These are phyloP conservation scores for Leccinum longicurvipes DNA, from an alignment of 768 basidiomycete genomes.

Conservation along the genomic window DNA sequence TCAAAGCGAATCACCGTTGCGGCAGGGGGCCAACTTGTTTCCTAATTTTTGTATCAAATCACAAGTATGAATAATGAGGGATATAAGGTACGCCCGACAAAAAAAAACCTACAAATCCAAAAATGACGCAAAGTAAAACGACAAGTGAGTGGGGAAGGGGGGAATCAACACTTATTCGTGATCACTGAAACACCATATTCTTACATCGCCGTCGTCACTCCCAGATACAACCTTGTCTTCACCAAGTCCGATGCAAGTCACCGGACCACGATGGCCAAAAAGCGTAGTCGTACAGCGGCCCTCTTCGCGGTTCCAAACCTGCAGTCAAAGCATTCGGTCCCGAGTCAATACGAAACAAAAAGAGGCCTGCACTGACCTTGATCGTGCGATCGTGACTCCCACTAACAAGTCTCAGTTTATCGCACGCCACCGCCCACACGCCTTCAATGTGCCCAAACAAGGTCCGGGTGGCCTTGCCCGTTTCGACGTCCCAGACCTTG, in stretches of 20 bases:
- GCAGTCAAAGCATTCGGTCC: neutral
- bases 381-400: slow-evolving; percentile 96
- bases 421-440: slow-evolving; percentile 93
- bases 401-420: slow-evolving; percentile 87
- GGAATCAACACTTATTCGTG: slow-evolving; percentile 8
- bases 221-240: slow-evolving; percentile 98
- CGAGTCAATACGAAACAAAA: slow-evolving; percentile 3
- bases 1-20: neutral
- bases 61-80: neutral
- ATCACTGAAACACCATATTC: slow-evolving; percentile 74
- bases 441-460: slow-evolving; percentile 98
- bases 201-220: slow-evolving; percentile 86
- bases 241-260: slow-evolving; percentile 83
- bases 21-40: no score
- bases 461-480: slow-evolving; percentile 71
- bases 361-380: slow-evolving; percentile 56
- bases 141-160: neutral
- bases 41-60: neutral
- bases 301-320: slow-evolving; percentile 95
- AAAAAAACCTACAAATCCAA: neutral
- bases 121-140: neutral
- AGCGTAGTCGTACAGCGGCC: slow-evolving; percentile 85
- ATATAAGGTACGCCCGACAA: slow-evolving; percentile 4
- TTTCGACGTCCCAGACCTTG: slow-evolving; percentile 93
- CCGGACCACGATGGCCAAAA: slow-evolving; percentile 91